These are phyloP conservation scores for Hexamita inflata DNA, from an alignment of 208 protist genomes.

Conservation along the genomic window DNA sequence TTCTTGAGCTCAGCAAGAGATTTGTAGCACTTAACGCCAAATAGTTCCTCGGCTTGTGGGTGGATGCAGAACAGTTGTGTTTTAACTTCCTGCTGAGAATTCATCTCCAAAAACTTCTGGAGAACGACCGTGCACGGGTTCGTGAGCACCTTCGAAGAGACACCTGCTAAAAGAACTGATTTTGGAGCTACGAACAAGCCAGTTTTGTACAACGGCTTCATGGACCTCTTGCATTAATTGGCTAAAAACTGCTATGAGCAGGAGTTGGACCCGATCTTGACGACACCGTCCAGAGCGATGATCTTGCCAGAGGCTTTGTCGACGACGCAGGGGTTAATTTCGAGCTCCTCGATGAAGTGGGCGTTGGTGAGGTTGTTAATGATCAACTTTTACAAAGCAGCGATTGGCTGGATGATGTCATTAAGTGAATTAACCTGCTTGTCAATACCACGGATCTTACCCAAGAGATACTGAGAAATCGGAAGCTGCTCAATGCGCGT, in stretches of 20 bases:
- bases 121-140: slow-evolving; percentile 34
- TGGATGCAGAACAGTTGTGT: neutral
- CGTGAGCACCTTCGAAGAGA: slow-evolving; percentile 14
- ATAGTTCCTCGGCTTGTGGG: neutral
- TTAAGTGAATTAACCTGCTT: neutral
- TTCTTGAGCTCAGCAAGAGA: neutral
- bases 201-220: slow-evolving; percentile 39
- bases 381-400: neutral
- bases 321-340: slow-evolving; percentile 37
- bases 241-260: neutral
- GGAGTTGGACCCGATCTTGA: neutral
- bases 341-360: slow-evolving; percentile 30
- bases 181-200: slow-evolving; percentile 21
- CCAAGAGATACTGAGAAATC: neutral
- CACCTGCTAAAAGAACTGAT: slow-evolving; percentile 35
- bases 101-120: slow-evolving; percentile 5
- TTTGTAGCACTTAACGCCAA: neutral
- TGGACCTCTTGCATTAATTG: neutral
- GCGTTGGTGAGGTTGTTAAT: neutral
- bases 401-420: neutral
- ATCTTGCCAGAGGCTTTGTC: slow-evolving; percentile 1
- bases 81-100: neutral
- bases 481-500: neutral
- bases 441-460: neutral
- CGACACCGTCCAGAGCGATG: slow-evolving; percentile 35